Evolutionary conservation across 2,329 filamentous ascomycete species (phyloP).

Genomic region (Hypoxylon sp.): DNA sequence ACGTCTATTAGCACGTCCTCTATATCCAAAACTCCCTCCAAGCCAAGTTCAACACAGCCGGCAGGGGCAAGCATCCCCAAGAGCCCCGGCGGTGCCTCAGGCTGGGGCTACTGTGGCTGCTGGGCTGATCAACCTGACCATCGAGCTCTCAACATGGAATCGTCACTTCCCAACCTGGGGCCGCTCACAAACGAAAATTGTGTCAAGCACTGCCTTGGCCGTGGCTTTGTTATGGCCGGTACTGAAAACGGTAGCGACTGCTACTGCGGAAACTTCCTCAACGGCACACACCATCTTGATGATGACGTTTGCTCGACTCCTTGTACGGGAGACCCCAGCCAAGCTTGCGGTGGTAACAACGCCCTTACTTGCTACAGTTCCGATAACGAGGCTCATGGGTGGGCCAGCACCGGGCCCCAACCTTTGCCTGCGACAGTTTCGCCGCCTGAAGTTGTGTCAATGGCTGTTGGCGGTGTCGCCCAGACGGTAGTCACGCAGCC

Average conservation of each 20-base stretch:
- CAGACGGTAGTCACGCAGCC: slow-evolving; percentile 45
- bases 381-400: slow-evolving; percentile 52
- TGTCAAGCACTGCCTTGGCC: slow-evolving; percentile 60
- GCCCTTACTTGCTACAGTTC: slow-evolving; percentile 60
- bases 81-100: slow-evolving; percentile 41
- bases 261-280: slow-evolving; percentile 60
- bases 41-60: slow-evolving; percentile 10
- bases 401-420: slow-evolving; percentile 50
- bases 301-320: slow-evolving; percentile 61
- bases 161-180: slow-evolving; percentile 23
- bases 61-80: slow-evolving; percentile 29
- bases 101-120: slow-evolving; percentile 51
- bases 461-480: slow-evolving; percentile 48
- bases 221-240: slow-evolving; percentile 61
- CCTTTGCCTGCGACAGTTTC: slow-evolving; percentile 42
- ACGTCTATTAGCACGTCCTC: not conserved
- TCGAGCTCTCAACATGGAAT: slow-evolving; percentile 42
- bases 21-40: not conserved
- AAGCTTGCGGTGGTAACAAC: slow-evolving; percentile 65
- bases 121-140: slow-evolving; percentile 48
- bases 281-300: slow-evolving; percentile 57
- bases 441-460: slow-evolving; percentile 45
- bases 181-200: slow-evolving; percentile 54
- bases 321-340: slow-evolving; percentile 62
- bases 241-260: slow-evolving; percentile 63